phyloP scores from a whole-genome alignment of 768 basidiomycete genomes.

The Psilocybe cubensis region DNA sequence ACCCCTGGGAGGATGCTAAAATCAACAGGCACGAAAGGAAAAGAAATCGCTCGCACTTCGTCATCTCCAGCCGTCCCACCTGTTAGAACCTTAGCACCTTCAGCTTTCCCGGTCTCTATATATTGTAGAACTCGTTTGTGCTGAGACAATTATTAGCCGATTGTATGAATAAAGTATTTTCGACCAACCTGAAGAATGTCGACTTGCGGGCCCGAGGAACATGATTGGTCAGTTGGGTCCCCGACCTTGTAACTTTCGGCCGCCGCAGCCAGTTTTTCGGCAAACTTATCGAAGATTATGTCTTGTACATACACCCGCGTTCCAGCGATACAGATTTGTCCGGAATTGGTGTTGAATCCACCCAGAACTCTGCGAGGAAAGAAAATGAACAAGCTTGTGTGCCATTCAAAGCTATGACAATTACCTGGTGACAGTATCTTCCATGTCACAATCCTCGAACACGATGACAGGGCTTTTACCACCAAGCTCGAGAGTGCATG shows the following conservation, averaged over 20 bases:
- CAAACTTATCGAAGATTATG: slow-evolving; percentile 4
- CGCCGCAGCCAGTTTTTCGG: neutral
- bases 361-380: neutral
- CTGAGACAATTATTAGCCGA: neutral
- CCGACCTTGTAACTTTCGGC: neutral
- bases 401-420: no score
- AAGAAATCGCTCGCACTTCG: neutral
- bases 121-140: slow-evolving; percentile 1
- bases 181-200: neutral
- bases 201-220: slow-evolving; percentile 3
- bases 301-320: slow-evolving; percentile 11
- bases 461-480: slow-evolving; percentile 65
- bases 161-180: neutral
- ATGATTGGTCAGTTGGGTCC: neutral
- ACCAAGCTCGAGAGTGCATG: slow-evolving; percentile 71
- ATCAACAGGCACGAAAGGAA: neutral
- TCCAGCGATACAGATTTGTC: slow-evolving; percentile 8
- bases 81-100: neutral
- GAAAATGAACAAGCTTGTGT: neutral
- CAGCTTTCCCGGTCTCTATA: slow-evolving; percentile 4
- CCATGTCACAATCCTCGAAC: slow-evolving; percentile 63
- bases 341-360: neutral
- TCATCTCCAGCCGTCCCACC: slow-evolving; percentile 3
- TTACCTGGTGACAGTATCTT: slow-evolving; percentile 50
- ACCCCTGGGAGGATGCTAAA: slow-evolving; percentile 41